Base-by-base conservation (phyloP, 768 basidiomycete species). In the Agaricus subrufescens region DNA sequence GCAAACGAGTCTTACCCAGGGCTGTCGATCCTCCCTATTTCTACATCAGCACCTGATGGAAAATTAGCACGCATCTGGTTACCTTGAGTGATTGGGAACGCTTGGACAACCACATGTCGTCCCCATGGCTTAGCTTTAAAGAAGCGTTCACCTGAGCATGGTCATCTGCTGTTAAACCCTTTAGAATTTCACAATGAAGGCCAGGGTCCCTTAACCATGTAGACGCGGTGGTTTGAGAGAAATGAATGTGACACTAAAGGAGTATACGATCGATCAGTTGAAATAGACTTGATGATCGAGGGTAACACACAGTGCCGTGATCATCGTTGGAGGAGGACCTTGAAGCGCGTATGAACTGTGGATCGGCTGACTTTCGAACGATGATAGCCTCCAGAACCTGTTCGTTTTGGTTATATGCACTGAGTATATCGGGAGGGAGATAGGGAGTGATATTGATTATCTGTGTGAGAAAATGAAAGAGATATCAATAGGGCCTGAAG, bases 11-110 rank as follows among this genome's bases (percentile, higher is more conserved):
- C 58, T 82, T 79, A 44, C 94, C 94, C 48, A 98, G 75, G 6
- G 82, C 74, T 2, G 94, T 95, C 63, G 89, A 92, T 52, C 91
- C 91, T 62, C 94, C 93, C 91, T 96, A 34, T 44, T 44, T 68
- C 45, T 62, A 43, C 55, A 56, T 53, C 54, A 54, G 46, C 46
- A 61, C 47, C 47, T 57, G 57, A 59, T 57, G 54, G 55, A 45
- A 57, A 37, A 59, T 56, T 61, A 50, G 46, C 54, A 19, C 14
- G 31, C 14, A 14, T 31, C 48, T 40, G 67, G 73, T 57, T 69
- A 86, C 87, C 75, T 81, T 80, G 50, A 80, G 77, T 53, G 69
- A 62, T 56, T 73, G 73, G 58, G 72, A 68, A 58, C 87, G 81
- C 63, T 67, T 74, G 48, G 80, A 68, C 29, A 89, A 67, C 79